Base-by-base conservation (phyloP, 2,329 filamentous ascomycete genomes). In the Alternaria consortialis region DNA sequence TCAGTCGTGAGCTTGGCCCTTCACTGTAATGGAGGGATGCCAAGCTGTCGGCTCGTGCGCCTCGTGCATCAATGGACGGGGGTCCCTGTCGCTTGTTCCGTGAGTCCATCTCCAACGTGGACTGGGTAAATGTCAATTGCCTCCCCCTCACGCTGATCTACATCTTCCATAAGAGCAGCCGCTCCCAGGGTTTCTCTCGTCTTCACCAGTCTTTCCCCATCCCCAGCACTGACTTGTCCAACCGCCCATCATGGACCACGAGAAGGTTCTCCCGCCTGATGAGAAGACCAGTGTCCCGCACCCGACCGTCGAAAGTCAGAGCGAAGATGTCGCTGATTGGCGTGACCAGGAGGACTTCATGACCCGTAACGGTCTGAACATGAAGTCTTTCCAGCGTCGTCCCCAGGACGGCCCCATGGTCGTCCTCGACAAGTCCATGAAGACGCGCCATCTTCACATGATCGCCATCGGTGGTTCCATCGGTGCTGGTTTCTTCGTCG, bases 401-500 rank as follows among this genome's bases (percentile, higher is more conserved):
- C 73, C 72, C 27, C 63, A 60, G n/a, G 68, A 63, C 17, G 69
- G 63, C 37, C 48, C 53, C 25, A 29, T 69, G 31, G 53, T 74
- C 36, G 73, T 74, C 31, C 70, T 78, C 58, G 76, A 78, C 72
- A 76, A 73, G 69, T 76, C 75, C 68, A 85, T 88, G 80, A 84
- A 85, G 80, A 79, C 81, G 53, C 84, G 86, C 65, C 86, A 88
- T 76, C 77, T 88, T 67, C 84, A 88, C 77, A 87, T 88, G 86
- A 88, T 88, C 76, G 84, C 85, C 70, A 87, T 88, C 42, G 85
- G 85, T 71, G 86, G 86, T 60, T 86, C 85, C 32, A 88, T 88
- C 57, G 86, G 86, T 75, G 86, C 86, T 73, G 86, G 86, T 79
- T 87, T 88, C 80, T 88, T 88, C 74, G 86, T 88, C 71, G 85